A percentile compares a stretch with the other conserved stretches of the same genome.
phyloP scores from a whole-genome alignment of 2,329 filamentous ascomycete species.

The Aspergillus persii region DNA sequence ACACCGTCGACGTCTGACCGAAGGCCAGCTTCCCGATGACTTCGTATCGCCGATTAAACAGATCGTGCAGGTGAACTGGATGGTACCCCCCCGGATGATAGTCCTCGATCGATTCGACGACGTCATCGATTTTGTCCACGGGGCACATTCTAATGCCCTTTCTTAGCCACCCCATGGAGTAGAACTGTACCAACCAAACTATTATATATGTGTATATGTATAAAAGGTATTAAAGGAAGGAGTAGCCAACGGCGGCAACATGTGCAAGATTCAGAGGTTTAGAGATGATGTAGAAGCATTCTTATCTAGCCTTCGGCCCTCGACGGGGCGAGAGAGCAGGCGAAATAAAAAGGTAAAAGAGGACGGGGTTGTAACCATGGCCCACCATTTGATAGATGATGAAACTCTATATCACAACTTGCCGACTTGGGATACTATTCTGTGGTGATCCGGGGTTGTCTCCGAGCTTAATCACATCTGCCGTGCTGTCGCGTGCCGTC shows the following conservation, averaged over 20 bases:
- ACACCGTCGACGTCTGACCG: slow-evolving; percentile 21
- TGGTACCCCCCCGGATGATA: slow-evolving; percentile 24
- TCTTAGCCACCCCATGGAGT: neutral
- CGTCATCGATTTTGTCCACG: neutral
- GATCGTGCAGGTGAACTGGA: slow-evolving; percentile 22
- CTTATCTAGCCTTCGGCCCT: neutral
- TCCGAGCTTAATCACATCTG: neutral
- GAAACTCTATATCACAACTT: neutral
- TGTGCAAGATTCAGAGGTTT: too few species aligned
- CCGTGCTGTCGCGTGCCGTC: neutral
- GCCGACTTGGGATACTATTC: slow-evolving; percentile 1
- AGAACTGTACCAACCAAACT: neutral
- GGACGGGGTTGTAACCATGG: neutral
- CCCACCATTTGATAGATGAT: neutral
- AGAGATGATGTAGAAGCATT: neutral
- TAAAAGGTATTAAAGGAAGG: neutral
- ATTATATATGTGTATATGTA: neutral
- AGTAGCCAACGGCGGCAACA: neutral
- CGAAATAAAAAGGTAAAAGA: neutral
- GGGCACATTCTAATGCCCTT: neutral
- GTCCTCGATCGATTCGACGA: neutral
- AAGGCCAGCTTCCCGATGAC: slow-evolving; percentile 3
- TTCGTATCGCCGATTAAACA: slow-evolving; percentile 19
- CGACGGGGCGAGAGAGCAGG: too few species aligned
- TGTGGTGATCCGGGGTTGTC: neutral